Evolutionary conservation across 495 filamentous ascomycete species (phyloP), one percentile per base, ranked within the genome.

Genomic region (Neurospora sp.): DNA sequence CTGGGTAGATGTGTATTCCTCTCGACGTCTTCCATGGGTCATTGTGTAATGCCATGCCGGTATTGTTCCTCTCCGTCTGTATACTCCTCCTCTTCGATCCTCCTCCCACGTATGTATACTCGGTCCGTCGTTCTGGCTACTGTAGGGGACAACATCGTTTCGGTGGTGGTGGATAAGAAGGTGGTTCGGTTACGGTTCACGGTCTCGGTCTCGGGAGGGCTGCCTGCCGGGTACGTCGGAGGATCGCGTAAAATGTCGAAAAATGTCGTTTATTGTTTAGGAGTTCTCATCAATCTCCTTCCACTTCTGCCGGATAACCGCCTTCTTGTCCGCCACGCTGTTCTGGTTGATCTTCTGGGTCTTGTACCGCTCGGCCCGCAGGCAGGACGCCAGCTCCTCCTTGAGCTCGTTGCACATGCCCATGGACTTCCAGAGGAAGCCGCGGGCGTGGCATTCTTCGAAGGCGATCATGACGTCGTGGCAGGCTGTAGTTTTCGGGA

Each of bases 401-500:
- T 99, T 99, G 69, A 90, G 88, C 40, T 90, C 87, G 78, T 92
- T 98, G 89, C 96, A 99, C 86, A 91, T 93, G 59, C 96, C 96
- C 53, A 92, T 82, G 2, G 91, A 88, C 80, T 96, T 97, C 86
- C 90, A 92, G 10, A 98, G 79, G 84, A 98, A 98, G 38, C 95
- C 95, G 48, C 88, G 87, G 14, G 93, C 94, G 80, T 99, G 96
- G 83, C 96, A 99, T 85, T 97, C 94, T 71, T 98, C 96, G 72
- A 99, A 91, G 69, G 92, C 91, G 22, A 82, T 88, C 91, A 98
- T 97, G 77, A 98, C 87, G 75, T 94, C 94, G 82, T 94, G 92
- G 87, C 96, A 99, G 73, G 89, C 96, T 99, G 75, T 14, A 35
- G 14, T 22, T 18, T 18, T 22, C 2, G 48, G 0, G 48, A 39